phyloP scores from a whole-genome alignment of 495 filamentous ascomycete genomes.

The Penicillium daleae region DNA sequence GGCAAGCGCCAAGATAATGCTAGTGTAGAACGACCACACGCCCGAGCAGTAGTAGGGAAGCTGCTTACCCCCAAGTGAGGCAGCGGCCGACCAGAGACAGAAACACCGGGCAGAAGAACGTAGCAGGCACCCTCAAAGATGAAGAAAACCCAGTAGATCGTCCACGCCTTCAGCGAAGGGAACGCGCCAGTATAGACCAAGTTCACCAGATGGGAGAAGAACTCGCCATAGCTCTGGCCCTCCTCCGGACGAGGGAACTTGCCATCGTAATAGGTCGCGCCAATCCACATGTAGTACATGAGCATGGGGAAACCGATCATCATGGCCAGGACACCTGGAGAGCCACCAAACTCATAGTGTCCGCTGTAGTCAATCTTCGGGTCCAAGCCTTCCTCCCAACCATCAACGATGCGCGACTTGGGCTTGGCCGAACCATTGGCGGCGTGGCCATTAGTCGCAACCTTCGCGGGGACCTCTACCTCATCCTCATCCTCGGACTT shows the following conservation, averaged over 20 bases:
- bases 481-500: constrained; percentile 42
- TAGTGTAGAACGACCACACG: constrained; percentile 83
- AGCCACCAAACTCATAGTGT: constrained; percentile 88
- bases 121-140: constrained; percentile 82
- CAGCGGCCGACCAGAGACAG: constrained; percentile 82
- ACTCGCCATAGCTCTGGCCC: constrained; percentile 68
- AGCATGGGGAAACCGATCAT: constrained; percentile 91
- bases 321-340: constrained; percentile 72
- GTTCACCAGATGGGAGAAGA: constrained; percentile 64
- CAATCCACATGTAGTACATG: constrained; percentile 99
- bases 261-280: constrained; percentile 87
- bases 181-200: constrained; percentile 82
- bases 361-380: constrained; percentile 80
- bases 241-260: constrained; percentile 70
- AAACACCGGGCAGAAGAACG: constrained; percentile 81
- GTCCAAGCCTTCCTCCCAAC: constrained; percentile 69
- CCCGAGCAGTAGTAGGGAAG: constrained; percentile 93
- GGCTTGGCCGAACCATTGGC: constrained; percentile 18
- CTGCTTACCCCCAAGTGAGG: constrained; percentile 80
- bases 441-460: constrained; percentile 46
- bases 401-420: constrained; percentile 59
- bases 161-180: constrained; percentile 79
- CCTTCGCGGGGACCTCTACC: constrained; percentile 32
- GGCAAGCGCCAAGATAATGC: constrained; percentile 64
- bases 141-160: constrained; percentile 91